Evolutionary conservation across 139 green algal genomes (phyloP).

Genomic region (Astrephomene gubernaculifera): DNA sequence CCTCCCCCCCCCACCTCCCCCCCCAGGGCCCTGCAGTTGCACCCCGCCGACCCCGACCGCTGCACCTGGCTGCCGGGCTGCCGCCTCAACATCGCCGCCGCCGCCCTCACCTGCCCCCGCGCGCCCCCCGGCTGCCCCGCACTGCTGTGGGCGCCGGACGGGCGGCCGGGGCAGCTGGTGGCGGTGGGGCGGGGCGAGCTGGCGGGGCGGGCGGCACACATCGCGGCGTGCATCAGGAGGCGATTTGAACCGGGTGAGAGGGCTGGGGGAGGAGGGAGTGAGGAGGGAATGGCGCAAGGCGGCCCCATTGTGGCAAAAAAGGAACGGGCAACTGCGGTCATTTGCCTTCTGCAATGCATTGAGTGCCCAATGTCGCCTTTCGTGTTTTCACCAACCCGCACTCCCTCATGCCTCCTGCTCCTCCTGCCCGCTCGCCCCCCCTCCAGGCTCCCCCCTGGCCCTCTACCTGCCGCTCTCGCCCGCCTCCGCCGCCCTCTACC

Average conservation of each 20-base stretch:
- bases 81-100: constrained; percentile 84
- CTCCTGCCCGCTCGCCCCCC: neutral
- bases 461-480: constrained; percentile 88
- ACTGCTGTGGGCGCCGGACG: constrained; percentile 84
- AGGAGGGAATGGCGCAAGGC: too few species aligned
- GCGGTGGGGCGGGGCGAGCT: constrained; percentile 67
- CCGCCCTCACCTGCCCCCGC: constrained; percentile 64
- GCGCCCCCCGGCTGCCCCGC: constrained; percentile 59
- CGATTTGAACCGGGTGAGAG: constrained; percentile 62
- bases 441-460: constrained; percentile 77
- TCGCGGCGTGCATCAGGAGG: constrained; percentile 50
- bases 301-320: too few species aligned
- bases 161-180: constrained; percentile 53
- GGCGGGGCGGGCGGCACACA: constrained; percentile 11
- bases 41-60: constrained; percentile 57
- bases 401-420: neutral
- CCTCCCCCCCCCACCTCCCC: neutral
- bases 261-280: too few species aligned
- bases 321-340: too few species aligned
- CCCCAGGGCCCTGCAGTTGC: constrained; percentile 39
- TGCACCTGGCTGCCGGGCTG: constrained; percentile 82
- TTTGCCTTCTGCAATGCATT: too few species aligned
- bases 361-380: too few species aligned
- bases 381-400: too few species aligned
- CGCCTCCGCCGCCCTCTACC: constrained; percentile 77